Base-by-base conservation (phyloP, 805 yeast species). In the Wickerhamiella qilinensis region DNA sequence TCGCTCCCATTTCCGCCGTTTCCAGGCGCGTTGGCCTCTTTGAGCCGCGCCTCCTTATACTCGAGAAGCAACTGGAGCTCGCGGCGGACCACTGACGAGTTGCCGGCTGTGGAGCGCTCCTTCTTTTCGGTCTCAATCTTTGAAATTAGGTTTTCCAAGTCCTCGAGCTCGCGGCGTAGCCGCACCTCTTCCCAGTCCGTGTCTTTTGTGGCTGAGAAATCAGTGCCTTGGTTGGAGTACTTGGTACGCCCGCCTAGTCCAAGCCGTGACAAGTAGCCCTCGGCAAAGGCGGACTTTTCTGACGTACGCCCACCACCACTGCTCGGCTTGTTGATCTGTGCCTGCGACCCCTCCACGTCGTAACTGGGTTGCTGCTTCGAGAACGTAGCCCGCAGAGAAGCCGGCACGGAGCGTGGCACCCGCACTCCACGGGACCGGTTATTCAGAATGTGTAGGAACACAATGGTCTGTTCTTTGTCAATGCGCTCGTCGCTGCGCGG, bases 381-480 rank as follows among this genome's bases (percentile, higher is more conserved):
- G 57, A 86, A 88, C 0, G 95, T 82, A 14, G 96, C 95, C 33
- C 94, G 69, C 46, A 91, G 64, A 4, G 91, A 75, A 2, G 86
- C 81, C 16, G 98, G 98, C n/a, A 91, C 85, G n/a, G 85, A 77
- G 41, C 91, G 67, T 30, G 98, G 98, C 20, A 91, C 75, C 38
- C 88, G 68, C 50, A 77, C 77, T 30, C 85, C 85, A 42, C 78
- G 74, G 51, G 81, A 82, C 47, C 95, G 71, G 58, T 88, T 94
- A 58, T 86, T 85, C 50, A 91, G 67, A 46, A 86, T 83, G 59
- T 91, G 98, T 44, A 91, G 65, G 50, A 81, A 85, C 29, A 83
- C 94, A 43, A 85, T 60, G 19, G 85, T 75, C 56, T 93, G 97
- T 59, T 91, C 97, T 51, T 80, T 85, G 57, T 86, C 96, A 44